Conservation (phyloP, 805 yeast genomes). For the Myxozyma neotropica region DNA sequence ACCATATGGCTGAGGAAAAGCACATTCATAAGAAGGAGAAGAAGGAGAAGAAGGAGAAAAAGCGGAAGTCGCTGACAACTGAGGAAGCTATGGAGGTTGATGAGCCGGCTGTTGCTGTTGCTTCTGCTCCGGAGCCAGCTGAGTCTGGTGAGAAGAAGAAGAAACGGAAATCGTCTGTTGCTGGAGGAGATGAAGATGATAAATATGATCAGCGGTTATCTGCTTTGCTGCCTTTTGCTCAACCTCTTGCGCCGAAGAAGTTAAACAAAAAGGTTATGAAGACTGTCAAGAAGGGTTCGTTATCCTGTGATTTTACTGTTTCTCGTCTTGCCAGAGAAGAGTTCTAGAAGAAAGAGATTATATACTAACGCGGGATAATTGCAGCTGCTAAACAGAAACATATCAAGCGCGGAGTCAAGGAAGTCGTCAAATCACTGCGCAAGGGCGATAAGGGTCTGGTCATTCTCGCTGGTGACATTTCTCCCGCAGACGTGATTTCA, state of each 20-base stretch:
- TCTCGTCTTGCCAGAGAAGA: no score
- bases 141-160: constrained; percentile 24
- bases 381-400: constrained; percentile 94
- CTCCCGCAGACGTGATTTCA: constrained; percentile 95
- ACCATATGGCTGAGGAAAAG: constrained; percentile 24
- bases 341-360: not conserved
- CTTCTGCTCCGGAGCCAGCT: constrained; percentile 1
- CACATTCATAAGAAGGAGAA: constrained; percentile 29
- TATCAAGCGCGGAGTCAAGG: constrained; percentile 98
- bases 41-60: constrained; percentile 29
- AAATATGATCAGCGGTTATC: constrained; percentile 91
- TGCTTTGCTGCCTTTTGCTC: constrained; percentile 88
- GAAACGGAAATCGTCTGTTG: constrained; percentile 19
- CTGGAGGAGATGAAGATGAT: constrained; percentile 47
- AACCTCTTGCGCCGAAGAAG: constrained; percentile 94
- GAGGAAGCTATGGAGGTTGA: constrained; percentile 17
- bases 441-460: constrained; percentile 98
- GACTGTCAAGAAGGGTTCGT: constrained; percentile 75
- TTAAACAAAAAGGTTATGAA: constrained; percentile 92
- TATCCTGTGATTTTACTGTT: not conserved
- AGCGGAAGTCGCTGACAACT: constrained; percentile 25
- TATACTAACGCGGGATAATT: not conserved
- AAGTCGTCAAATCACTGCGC: constrained; percentile 95
- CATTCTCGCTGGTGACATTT: constrained; percentile 95
- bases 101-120: not conserved